Base-by-base conservation (phyloP, 2,329 filamentous ascomycete genomes). In the Sporothrix humicola region DNA sequence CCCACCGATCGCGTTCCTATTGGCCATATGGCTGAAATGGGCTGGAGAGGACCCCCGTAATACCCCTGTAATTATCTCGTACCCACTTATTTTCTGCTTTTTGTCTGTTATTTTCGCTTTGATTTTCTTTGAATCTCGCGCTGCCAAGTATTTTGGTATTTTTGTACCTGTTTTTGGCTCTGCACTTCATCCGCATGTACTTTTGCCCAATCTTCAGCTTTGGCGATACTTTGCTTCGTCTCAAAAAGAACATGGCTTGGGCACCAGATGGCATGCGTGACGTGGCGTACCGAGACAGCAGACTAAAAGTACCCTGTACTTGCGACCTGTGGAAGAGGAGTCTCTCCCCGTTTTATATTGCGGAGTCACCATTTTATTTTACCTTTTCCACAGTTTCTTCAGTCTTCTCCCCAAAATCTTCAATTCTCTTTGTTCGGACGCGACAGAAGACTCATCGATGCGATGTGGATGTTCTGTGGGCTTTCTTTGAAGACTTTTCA, bases 21-120 rank as follows among this genome's bases (percentile, higher is more conserved):
- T 72, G 70, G 70, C 46, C 44, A 10, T 5, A 0, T 72, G 56
- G 70, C 26, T 72, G 46, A 69, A 54, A 72, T 63, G 52, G 37
- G 69, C 42, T 71, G 70, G 44, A 54, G 46, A 46, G 10, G 13
- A 48, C 15, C 58, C 31, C 59, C 59, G 66, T 69, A 42, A 31
- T 58, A 56, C 48, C 71, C 71, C 71, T 72, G 71, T 58, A 72
- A 72, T 72, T 72, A 56, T 66, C 6, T 13, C 13, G 3, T 72
- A 12, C 8, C 71, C 71, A 56, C 58, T 72, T 56, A 66, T 66
- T 48, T 9, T 63, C 7, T 15, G 61, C 15, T n/a, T 37, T 65
- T 52, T 54, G 17, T 59, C 20, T 26, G 23, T 37, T 26, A 37
- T 37, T 59, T 5, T 63, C 31, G 20, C 8, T 63, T 56, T 13